phyloP scores from a whole-genome alignment of 2,329 filamentous ascomycete species.

The Hawksworthiomyces lignivorus region DNA sequence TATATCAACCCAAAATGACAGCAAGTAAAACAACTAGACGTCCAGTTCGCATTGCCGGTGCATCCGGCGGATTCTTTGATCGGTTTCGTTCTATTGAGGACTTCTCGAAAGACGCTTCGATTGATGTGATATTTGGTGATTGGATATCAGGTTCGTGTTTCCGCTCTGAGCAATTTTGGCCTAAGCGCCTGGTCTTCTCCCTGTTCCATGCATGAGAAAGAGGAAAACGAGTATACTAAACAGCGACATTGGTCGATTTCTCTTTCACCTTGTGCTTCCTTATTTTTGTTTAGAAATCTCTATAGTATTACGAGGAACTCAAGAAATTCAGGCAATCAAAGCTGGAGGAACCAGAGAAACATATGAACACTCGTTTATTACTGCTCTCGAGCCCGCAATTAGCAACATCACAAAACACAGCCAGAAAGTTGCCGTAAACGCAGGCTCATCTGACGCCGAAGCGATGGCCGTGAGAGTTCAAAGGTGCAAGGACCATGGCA shows the following conservation, averaged over 20 bases:
- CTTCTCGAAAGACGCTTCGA: slow-evolving; percentile 1
- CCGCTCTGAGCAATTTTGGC: too few species aligned
- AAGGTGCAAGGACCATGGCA: slow-evolving; percentile 1
- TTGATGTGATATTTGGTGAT: slow-evolving; percentile 2
- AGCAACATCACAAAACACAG: slow-evolving; percentile 1
- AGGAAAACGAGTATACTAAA: too few species aligned
- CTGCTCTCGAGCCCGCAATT: background rate
- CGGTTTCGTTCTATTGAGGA: slow-evolving; percentile 3
- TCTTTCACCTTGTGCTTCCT: too few species aligned
- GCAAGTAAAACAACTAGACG: too few species aligned
- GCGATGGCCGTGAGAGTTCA: background rate
- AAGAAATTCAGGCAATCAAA: background rate
- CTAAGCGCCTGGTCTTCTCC: too few species aligned
- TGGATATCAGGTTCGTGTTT: too few species aligned
- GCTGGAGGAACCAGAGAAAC: background rate
- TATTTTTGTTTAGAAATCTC: too few species aligned
- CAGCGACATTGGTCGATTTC: too few species aligned
- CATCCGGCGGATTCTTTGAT: slow-evolving; percentile 1
- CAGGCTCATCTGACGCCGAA: background rate
- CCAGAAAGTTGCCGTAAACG: slow-evolving; percentile 2
- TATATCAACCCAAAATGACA: too few species aligned
- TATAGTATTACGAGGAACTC: background rate
- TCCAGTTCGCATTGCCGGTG: background rate
- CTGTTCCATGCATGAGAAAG: too few species aligned
- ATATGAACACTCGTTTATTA: slow-evolving; percentile 2